Conservation (phyloP, 129 eudicot species). For the Tagetes patula region DNA sequence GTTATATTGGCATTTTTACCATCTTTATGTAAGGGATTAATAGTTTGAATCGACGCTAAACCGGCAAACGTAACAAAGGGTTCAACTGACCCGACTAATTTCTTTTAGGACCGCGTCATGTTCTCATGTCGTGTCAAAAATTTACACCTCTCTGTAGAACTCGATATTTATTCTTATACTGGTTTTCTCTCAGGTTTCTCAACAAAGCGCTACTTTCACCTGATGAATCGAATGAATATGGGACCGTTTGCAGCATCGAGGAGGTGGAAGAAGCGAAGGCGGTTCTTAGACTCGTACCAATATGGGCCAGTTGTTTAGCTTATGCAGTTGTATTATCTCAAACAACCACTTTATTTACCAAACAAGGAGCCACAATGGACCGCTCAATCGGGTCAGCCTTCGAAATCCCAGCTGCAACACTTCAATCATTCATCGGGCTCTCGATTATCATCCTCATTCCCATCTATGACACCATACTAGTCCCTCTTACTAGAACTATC, state of each 20-base stretch:
- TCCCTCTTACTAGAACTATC: conserved; percentile 38
- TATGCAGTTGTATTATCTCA: conserved; percentile 47
- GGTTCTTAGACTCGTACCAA: conserved; percentile 37
- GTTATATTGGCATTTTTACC: too few species aligned
- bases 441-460: conserved; percentile 42
- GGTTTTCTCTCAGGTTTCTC: conserved; percentile 35
- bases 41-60: too few species aligned
- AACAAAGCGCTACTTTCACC: conserved; percentile 40
- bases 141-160: not conserved
- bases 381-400: conserved; percentile 40
- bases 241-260: conserved; percentile 1
- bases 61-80: too few species aligned
- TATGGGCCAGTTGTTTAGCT: conserved; percentile 46
- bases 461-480: conserved; percentile 49
- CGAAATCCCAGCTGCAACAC: conserved; percentile 63
- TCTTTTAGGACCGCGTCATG: not conserved
- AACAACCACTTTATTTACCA: conserved; percentile 49
- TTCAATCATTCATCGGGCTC: conserved; percentile 38
- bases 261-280: conserved; percentile 53
- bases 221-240: conserved; percentile 13
- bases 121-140: not conserved
- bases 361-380: conserved; percentile 67
- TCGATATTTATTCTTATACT: not conserved
- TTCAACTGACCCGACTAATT: not conserved
- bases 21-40: too few species aligned